Evolutionary conservation across 805 yeast genomes (phyloP).

Genomic region (Wickerhamiella lipophila): DNA sequence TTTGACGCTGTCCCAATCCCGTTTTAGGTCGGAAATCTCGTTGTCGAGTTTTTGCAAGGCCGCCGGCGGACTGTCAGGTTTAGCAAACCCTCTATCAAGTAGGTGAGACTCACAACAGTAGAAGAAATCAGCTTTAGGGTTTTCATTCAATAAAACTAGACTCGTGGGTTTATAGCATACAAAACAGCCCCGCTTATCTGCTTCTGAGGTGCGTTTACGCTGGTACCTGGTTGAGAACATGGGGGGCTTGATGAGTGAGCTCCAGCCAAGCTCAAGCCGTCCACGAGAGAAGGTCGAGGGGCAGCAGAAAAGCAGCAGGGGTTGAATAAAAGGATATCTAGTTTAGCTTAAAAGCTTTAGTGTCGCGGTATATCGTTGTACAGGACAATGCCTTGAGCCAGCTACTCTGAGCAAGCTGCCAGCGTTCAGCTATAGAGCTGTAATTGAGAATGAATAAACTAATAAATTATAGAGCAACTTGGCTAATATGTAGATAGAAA

Average conservation of each 20-base stretch:
- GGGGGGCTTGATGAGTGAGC: neutral
- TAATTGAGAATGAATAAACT: neutral
- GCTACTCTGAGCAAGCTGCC: no score
- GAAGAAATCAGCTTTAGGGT: slow-evolving; percentile 38
- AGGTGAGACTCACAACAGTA: slow-evolving; percentile 42
- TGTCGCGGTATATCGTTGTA: no score
- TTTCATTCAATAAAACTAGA: slow-evolving; percentile 37
- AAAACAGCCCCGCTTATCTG: slow-evolving; percentile 36
- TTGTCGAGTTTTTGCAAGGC: slow-evolving; percentile 13
- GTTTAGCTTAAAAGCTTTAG: no score
- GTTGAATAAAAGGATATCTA: no score
- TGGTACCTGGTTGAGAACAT: slow-evolving; percentile 35
- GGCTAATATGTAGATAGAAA: no score
- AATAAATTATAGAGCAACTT: no score
- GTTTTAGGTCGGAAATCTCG: slow-evolving; percentile 27
- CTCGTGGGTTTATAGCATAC: slow-evolving; percentile 43
- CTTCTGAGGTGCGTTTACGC: slow-evolving; percentile 35
- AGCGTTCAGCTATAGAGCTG: no score
- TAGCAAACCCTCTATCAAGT: slow-evolving; percentile 37
- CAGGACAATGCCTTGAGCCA: no score
- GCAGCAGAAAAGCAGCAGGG: no score
- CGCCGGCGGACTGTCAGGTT: slow-evolving; percentile 23
- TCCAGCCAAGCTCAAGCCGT: no score
- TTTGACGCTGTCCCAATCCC: slow-evolving; percentile 23
- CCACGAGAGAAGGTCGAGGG: no score